Conservation (phyloP, 805 yeast species). For the Wickerhamia fluorescens region DNA sequence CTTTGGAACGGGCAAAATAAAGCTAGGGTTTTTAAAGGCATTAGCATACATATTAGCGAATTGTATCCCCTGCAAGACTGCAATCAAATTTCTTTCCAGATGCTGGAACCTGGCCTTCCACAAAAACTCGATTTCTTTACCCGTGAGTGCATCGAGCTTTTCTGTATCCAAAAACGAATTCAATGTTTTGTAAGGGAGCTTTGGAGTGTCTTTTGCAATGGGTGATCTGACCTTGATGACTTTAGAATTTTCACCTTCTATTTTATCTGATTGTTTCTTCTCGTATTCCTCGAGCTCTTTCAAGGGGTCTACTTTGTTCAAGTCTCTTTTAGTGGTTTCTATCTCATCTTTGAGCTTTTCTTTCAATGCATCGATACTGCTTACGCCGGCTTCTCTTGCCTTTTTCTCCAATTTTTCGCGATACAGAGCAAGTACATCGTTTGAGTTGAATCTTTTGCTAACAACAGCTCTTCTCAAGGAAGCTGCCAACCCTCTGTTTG, state of each 20-base stretch:
- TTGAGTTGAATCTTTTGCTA: slow-evolving; percentile 3
- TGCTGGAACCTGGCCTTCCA: slow-evolving; percentile 84
- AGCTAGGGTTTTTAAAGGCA: slow-evolving; percentile 72
- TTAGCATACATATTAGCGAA: slow-evolving; percentile 55
- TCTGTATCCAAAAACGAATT: slow-evolving; percentile 63
- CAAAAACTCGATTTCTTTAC: slow-evolving; percentile 62
- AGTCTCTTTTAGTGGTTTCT: slow-evolving; percentile 45
- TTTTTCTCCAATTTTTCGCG: slow-evolving; percentile 26
- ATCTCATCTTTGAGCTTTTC: slow-evolving; percentile 57
- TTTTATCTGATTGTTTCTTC: slow-evolving; percentile 26
- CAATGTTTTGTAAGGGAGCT: slow-evolving; percentile 61
- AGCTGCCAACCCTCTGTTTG: too few species aligned
- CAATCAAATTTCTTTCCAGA: slow-evolving; percentile 55
- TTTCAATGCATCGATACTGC: slow-evolving; percentile 52
- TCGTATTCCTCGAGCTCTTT: slow-evolving; percentile 56
- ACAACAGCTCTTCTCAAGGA: too few species aligned
- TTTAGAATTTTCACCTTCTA: slow-evolving; percentile 16
- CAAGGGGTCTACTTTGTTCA: slow-evolving; percentile 63
- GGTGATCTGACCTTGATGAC: slow-evolving; percentile 30
- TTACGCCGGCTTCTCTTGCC: slow-evolving; percentile 28
- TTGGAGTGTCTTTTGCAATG: slow-evolving; percentile 26
- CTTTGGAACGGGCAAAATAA: slow-evolving; percentile 86
- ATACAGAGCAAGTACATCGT: slow-evolving; percentile 13
- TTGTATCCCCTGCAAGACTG: slow-evolving; percentile 51
- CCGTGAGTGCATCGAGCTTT: slow-evolving; percentile 50